Evolutionary conservation across 768 basidiomycete species (phyloP).

Genomic region (Termitomyces sp.): DNA sequence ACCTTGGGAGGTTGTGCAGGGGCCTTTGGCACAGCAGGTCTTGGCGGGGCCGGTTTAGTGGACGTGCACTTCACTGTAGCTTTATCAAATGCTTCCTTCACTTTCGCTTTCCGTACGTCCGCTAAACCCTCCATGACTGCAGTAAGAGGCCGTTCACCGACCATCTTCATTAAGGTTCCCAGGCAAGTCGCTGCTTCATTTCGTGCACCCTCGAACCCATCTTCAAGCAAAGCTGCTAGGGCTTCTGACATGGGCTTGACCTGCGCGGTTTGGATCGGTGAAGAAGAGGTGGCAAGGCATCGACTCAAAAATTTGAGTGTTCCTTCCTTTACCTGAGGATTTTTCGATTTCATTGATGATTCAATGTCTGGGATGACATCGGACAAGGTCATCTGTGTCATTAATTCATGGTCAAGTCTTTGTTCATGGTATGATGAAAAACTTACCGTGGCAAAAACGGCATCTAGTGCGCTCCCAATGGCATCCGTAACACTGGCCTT

Average conservation of each 20-base stretch:
- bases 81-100: conserved; percentile 90
- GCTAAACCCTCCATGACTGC: conserved; percentile 81
- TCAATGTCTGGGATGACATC: conserved; percentile 84
- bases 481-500: conserved; percentile 88
- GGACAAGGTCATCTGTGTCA: conserved; percentile 60
- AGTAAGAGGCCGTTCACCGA: conserved; percentile 88
- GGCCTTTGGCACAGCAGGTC: conserved; percentile 41
- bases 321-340: conserved; percentile 95
- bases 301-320: conserved; percentile 83
- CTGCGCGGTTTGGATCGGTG: conserved; percentile 67
- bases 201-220: conserved; percentile 83
- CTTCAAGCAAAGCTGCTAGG: conserved; percentile 74
- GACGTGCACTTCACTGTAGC: conserved; percentile 88
- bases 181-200: conserved; percentile 86
- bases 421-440: background rate
- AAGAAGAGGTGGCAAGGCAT: conserved; percentile 64
- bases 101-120: conserved; percentile 85
- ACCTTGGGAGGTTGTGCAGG: conserved; percentile 18
- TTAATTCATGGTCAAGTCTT: conserved; percentile 7
- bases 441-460: conserved; percentile 77
- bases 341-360: conserved; percentile 77
- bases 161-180: conserved; percentile 93
- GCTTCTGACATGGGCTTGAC: conserved; percentile 79
- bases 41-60: conserved; percentile 48
- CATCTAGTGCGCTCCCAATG: conserved; percentile 84